phyloP scores from a whole-genome alignment of 176 grass and related monocot genomes.

The Triticum turgidum region DNA sequence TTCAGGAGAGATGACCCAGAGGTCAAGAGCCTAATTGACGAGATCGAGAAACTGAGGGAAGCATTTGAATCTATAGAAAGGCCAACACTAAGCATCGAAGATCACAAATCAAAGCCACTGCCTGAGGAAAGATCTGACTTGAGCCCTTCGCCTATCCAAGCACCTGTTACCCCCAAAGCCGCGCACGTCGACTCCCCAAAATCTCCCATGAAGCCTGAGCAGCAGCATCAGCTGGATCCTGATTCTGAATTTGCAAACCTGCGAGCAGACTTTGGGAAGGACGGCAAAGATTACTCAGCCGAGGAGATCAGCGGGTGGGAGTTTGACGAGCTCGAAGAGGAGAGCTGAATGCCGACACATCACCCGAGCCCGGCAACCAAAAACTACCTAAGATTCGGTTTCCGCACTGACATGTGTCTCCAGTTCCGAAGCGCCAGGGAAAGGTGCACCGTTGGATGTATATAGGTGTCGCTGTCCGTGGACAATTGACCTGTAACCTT shows the following conservation, averaged over 20 bases:
- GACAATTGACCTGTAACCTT: slow-evolving; percentile 19
- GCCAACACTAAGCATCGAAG: slow-evolving; percentile 63
- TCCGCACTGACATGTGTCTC: slow-evolving; percentile 11
- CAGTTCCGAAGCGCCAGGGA: background rate
- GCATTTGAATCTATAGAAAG: slow-evolving; percentile 79
- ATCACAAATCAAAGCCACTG: slow-evolving; percentile 36
- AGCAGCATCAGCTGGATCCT: slow-evolving; percentile 28
- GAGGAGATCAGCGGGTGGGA: slow-evolving; percentile 85
- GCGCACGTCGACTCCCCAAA: slow-evolving; percentile 34
- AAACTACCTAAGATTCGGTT: background rate
- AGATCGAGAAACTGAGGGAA: slow-evolving; percentile 59
- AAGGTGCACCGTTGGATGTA: slow-evolving; percentile 23
- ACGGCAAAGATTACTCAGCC: slow-evolving; percentile 53
- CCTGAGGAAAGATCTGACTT: slow-evolving; percentile 42
- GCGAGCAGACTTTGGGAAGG: slow-evolving; percentile 55
- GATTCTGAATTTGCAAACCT: slow-evolving; percentile 61
- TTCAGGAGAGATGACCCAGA: slow-evolving; percentile 82
- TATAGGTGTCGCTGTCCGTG: background rate
- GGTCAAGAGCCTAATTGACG: slow-evolving; percentile 54
- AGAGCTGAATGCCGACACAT: slow-evolving; percentile 41
- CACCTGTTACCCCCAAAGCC: slow-evolving; percentile 42
- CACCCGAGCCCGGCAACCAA: background rate
- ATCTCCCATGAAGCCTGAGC: slow-evolving; percentile 53
- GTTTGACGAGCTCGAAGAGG: slow-evolving; percentile 91
- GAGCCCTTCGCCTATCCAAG: slow-evolving; percentile 51